A percentile compares a stretch with the other conserved stretches of the same genome.
These are phyloP conservation scores for Musa schizocarpa DNA, from an alignment of 176 grass and related monocot species.

Conservation along the genomic window DNA sequence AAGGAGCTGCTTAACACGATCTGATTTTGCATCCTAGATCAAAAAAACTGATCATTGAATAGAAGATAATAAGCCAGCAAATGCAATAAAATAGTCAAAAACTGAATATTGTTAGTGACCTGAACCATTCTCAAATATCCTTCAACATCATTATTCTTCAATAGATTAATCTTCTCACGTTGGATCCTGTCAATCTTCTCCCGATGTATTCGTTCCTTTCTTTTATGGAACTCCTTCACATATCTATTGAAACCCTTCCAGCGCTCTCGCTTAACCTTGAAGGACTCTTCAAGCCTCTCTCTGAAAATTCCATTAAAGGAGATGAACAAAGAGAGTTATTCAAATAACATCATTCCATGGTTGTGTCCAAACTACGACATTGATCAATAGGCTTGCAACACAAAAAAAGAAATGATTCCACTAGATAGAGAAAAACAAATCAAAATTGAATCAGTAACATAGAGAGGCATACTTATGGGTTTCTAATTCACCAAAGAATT, in stretches of 20 bases:
- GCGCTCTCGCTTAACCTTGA: constrained; percentile 88
- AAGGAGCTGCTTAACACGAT: constrained; percentile 91
- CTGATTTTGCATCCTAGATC: constrained; percentile 95
- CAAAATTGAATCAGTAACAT: background rate
- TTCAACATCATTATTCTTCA: constrained; percentile 99
- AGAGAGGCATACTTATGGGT: constrained; percentile 54
- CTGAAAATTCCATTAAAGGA: constrained; percentile 33
- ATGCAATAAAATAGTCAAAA: constrained; percentile 19
- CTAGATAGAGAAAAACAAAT: background rate
- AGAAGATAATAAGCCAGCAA: constrained; percentile 2
- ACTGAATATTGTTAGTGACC: constrained; percentile 35
- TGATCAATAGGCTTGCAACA: background rate
- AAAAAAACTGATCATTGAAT: constrained; percentile 18
- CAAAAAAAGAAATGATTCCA: background rate
- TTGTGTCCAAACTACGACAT: background rate
- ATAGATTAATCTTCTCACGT: constrained; percentile 92
- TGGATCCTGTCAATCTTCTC: constrained; percentile 98
- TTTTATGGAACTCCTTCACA: constrained; percentile 93
- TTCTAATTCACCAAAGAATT: constrained; percentile 96
- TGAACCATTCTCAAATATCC: constrained; percentile 99
- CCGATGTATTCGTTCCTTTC: constrained; percentile 79
- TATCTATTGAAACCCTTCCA: constrained; percentile 85
- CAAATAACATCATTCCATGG: background rate
- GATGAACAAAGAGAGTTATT: constrained; percentile 7
- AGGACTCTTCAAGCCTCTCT: constrained; percentile 83